Conservation (phyloP, 2,329 filamentous ascomycete species). For the Aureobasidium uvarum region DNA sequence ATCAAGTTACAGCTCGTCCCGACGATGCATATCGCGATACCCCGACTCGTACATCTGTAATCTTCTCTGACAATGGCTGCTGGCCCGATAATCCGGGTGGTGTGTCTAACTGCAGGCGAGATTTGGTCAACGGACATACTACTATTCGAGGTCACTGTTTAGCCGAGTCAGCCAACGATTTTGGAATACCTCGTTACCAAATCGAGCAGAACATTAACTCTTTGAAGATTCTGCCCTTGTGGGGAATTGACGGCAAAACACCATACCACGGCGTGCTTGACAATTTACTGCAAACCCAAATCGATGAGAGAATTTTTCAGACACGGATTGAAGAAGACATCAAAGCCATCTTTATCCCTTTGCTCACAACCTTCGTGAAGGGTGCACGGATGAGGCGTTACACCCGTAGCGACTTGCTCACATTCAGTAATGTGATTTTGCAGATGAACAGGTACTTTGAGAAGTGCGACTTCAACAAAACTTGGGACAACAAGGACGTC, state of each 20-base stretch:
- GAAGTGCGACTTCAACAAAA: constrained; percentile 50
- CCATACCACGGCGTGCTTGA: constrained; percentile 56
- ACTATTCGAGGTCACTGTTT: constrained; percentile 57
- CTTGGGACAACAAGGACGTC: constrained; percentile 49
- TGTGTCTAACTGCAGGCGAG: constrained; percentile 56
- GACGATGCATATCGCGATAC: constrained; percentile 48
- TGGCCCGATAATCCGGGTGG: constrained; percentile 56
- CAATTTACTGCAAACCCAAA: constrained; percentile 53
- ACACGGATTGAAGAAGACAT: constrained; percentile 48
- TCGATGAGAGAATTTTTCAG: constrained; percentile 48
- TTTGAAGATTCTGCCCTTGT: constrained; percentile 54
- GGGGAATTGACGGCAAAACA: constrained; percentile 55
- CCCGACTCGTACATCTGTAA: constrained; percentile 50
- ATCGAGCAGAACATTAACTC: constrained; percentile 57
- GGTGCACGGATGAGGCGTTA: constrained; percentile 50
- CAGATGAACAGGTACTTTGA: constrained; percentile 53
- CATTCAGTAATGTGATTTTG: constrained; percentile 50
- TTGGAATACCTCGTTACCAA: constrained; percentile 55
- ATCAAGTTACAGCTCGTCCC: constrained; percentile 43
- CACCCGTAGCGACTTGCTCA: constrained; percentile 45
- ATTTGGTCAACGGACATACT: constrained; percentile 55
- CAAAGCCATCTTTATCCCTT: constrained; percentile 54
- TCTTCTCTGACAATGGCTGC: constrained; percentile 54
- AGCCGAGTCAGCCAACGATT: constrained; percentile 57
- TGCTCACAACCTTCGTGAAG: constrained; percentile 52